A percentile compares a stretch with the other conserved stretches of the same genome.
These are phyloP conservation scores for Alternaria sp. DNA, from an alignment of 2,329 filamentous ascomycete species.

Conservation along the genomic window DNA sequence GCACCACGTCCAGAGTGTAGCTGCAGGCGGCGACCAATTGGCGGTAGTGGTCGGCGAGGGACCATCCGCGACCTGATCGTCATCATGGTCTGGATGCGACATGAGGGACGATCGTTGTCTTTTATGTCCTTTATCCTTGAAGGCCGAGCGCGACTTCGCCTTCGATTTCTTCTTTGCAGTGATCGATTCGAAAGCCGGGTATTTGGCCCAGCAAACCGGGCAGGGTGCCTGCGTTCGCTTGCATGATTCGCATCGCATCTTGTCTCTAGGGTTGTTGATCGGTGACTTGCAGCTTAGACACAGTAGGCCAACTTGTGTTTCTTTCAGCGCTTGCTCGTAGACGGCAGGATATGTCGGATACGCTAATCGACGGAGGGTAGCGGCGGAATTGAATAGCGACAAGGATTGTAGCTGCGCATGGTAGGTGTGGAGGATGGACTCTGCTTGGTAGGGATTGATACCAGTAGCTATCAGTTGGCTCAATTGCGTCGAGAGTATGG, in stretches of 20 bases:
- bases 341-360: slow-evolving; percentile 65
- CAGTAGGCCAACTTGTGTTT: slow-evolving; percentile 63
- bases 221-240: slow-evolving; percentile 53
- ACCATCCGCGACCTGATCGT: slow-evolving; percentile 23
- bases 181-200: slow-evolving; percentile 52
- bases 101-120: slow-evolving; percentile 39
- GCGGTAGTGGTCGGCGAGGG: slow-evolving; percentile 36
- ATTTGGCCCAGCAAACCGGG: slow-evolving; percentile 56
- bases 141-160: slow-evolving; percentile 30
- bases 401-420: slow-evolving; percentile 63
- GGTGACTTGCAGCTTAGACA: slow-evolving; percentile 67
- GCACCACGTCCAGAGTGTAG: slow-evolving; percentile 64
- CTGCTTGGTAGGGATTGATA: slow-evolving; percentile 61
- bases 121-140: slow-evolving; percentile 34
- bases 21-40: slow-evolving; percentile 33
- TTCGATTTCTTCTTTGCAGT: slow-evolving; percentile 43
- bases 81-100: slow-evolving; percentile 18
- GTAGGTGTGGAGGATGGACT: slow-evolving; percentile 65
- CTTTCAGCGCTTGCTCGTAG: slow-evolving; percentile 65
- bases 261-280: slow-evolving; percentile 62
- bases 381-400: slow-evolving; percentile 61
- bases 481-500: slow-evolving; percentile 53
- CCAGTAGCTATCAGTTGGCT: slow-evolving; percentile 54
- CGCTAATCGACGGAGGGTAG: slow-evolving; percentile 64
- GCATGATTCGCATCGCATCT: slow-evolving; percentile 63